Evolutionary conservation across 2,329 filamentous ascomycete genomes (phyloP), one percentile per base, ranked within the genome.

Genomic region (Fusarium denticulatum): DNA sequence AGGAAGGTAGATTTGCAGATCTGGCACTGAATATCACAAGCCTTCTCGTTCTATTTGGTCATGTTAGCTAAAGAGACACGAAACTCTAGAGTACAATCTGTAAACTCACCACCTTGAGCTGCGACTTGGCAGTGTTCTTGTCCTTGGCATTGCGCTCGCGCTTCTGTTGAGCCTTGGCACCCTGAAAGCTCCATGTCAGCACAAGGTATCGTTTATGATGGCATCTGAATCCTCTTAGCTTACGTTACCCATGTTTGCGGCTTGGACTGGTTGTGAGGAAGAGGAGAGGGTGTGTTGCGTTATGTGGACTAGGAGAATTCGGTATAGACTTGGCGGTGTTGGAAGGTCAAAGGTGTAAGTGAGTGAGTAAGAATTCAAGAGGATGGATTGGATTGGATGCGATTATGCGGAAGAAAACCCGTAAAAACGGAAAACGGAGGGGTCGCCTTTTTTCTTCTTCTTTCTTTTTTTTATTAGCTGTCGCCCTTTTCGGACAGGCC

Each of bases 1-100:
- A 95, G 88, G 85, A 95, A 95, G 36, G 92, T 93, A 77, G 92
- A 89, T 84, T 91, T 93, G 92, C 93, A 95, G 79, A 90, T 86
- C 75, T 89, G 85, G 88, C 93, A 95, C 83, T 94, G 91, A 82
- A 95, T 93, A 79, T 89, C 91, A 86, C 91, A 93, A 67, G 93
- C 93, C 76, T 91, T 86, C 77, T 88, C 86, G 85, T 95, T 95
- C 91, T 93, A 75, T 68, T 42, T 8, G 11, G 28, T 47, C 40
- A 28, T 26, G 64, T 79, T 49, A 80, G 74, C 52, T 58, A 28
- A 20, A n/a, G 22, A 62, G 6, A 40, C 9, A 24, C 20, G 36
- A 20, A 12, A 30, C 14, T n/a, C 24, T 13, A 53, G 43, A 32
- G 22, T 40, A 14, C 28, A 28, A n/a, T 37, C 14, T 37, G 22